A percentile compares a stretch with the other conserved stretches of the same genome.
Evolutionary conservation across 345 rosid species (phyloP).

Genomic region (Adansonia digitata): DNA sequence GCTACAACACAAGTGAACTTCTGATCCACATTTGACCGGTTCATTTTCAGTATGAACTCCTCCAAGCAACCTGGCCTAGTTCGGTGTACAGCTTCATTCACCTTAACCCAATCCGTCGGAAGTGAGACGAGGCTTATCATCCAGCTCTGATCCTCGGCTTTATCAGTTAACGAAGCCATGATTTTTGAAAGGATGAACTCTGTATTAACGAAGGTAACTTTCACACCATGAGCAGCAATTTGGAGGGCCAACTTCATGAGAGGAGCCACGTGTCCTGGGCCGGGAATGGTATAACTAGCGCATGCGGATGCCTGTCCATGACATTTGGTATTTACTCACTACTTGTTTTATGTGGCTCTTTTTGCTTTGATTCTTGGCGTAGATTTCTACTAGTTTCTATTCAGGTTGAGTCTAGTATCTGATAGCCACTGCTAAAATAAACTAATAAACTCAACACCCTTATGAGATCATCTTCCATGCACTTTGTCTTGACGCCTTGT

Average conservation of each 20-base stretch:
- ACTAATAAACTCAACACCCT: no score
- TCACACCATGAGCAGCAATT: slow-evolving; percentile 29
- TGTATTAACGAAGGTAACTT: slow-evolving; percentile 33
- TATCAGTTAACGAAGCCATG: slow-evolving; percentile 7
- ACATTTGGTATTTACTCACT: no score
- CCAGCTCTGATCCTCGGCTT: slow-evolving; percentile 5
- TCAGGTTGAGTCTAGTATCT: no score
- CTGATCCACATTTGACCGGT: neutral
- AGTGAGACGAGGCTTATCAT: slow-evolving; percentile 16
- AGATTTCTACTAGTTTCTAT: no score
- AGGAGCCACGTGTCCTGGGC: slow-evolving; percentile 34
- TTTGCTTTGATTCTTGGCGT: no score
- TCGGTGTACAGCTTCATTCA: neutral
- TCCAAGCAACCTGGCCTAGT: slow-evolving; percentile 14
- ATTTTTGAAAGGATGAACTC: slow-evolving; percentile 17
- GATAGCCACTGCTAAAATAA: no score
- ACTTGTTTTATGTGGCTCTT: neutral
- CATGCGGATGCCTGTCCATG: slow-evolving; percentile 17
- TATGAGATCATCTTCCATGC: no score
- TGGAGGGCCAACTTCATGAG: slow-evolving; percentile 31
- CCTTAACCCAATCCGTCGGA: neutral
- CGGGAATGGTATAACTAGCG: slow-evolving; percentile 24
- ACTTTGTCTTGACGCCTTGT: no score
- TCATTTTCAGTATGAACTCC: slow-evolving; percentile 22
- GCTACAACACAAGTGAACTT: slow-evolving; percentile 25